Evolutionary conservation across 805 yeast species (phyloP), one percentile per base, ranked within the genome.

Genomic region (Cyberlindnera galapagoensis): DNA sequence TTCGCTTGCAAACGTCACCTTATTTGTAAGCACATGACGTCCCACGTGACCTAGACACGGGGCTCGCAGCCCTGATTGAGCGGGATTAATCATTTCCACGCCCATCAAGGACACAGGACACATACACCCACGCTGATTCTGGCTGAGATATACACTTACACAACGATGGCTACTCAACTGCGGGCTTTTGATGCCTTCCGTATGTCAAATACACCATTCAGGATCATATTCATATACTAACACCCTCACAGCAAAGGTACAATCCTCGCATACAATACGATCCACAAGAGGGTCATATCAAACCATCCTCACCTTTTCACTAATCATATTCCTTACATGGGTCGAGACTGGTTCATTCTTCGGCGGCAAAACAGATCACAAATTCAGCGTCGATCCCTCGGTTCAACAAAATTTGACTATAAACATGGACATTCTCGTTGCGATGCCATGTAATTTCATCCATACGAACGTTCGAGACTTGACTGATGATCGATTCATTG

Each of bases 281-380:
- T 80, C 94, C 2, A 60, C 71, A 18, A 67, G 92, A 40, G 96
- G 96, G 21, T 88, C 92, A 5, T 52, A 73, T 12, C 73, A 87
- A 11, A 78, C 95, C 0, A 44, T 85, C 4, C 26, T 80, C 29
- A 76, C 87, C 11, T 64, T 70, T n/a, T 42, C 80, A 17, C 65
- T 71, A 36, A 70, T 82, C 12, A 47, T 85, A 11, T 73, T 86
- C 49, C 62, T 88, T 22, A 56, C 84, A 6, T 90, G 94, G 84
- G 73, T 84, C 10, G 94, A 88, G 52, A 59, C 87, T 18, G 95
- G 97, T 7, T 80, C 82, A 10, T 84, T 69, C 52, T 63, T 88
- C 35, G 95, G 92, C 34, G 97, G 97, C 3, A 69, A 69, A 35
- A 70, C 81, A 7, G 86, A 79, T 47, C 82, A 80, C 43, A 83